phyloP scores from a whole-genome alignment of 768 basidiomycete genomes.

The Epithele typhae region DNA sequence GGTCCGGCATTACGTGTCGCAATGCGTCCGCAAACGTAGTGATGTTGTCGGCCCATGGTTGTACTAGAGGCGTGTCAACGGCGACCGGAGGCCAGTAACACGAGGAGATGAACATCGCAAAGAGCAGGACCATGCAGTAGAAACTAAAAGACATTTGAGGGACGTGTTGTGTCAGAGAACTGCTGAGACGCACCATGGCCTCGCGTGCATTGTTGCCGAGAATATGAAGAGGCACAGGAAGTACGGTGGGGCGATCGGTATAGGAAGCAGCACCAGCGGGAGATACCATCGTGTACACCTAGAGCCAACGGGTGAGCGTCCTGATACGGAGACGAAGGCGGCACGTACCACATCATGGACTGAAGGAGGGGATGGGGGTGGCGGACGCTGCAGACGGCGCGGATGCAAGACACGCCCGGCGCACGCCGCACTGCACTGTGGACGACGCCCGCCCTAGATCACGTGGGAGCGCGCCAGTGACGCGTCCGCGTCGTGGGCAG shows the following conservation, averaged over 20 bases:
- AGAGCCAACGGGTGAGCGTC: background rate
- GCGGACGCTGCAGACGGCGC: background rate
- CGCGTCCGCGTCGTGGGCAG: background rate
- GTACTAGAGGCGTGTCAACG: slow-evolving; percentile 54
- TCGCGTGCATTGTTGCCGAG: slow-evolving; percentile 74
- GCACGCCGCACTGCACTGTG: too few species aligned
- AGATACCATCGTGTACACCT: slow-evolving; percentile 90
- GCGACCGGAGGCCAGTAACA: slow-evolving; percentile 89
- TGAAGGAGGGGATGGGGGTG: background rate
- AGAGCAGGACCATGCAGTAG: slow-evolving; percentile 80
- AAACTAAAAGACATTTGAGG: slow-evolving; percentile 43
- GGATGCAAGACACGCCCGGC: too few species aligned
- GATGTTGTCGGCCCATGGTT: slow-evolving; percentile 65
- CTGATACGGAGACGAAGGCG: too few species aligned
- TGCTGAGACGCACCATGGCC: slow-evolving; percentile 62
- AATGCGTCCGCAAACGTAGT: slow-evolving; percentile 71
- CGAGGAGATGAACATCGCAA: slow-evolving; percentile 80
- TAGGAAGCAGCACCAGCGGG: slow-evolving; percentile 68
- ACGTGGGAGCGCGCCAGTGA: background rate
- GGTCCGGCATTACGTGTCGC: slow-evolving; percentile 33
- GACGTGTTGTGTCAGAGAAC: background rate
- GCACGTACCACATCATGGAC: slow-evolving; percentile 51
- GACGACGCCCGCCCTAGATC: background rate
- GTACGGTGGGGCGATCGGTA: slow-evolving; percentile 77
- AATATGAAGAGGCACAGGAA: slow-evolving; percentile 76